Base-by-base conservation (phyloP, 352 stramenopile species). In the Pythium phragmitis region DNA sequence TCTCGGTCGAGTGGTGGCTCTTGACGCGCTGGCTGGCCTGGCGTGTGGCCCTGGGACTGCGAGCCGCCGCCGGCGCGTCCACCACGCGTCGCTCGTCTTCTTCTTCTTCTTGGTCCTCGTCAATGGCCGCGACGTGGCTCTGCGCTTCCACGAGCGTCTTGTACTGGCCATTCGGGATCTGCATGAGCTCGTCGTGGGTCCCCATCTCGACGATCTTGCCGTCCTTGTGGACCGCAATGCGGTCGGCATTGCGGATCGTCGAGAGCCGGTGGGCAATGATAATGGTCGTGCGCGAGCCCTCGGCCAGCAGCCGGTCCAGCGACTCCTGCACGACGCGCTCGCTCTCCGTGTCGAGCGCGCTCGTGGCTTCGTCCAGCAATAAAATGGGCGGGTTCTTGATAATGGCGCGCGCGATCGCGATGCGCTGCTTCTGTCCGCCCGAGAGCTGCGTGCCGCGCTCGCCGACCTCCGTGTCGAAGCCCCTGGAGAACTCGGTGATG, bases 371-470 rank as follows among this genome's bases (percentile, higher is more conserved):
- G 68, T 97, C 89, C 9, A 97, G 57, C 6, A 97, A 54, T 13
- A 97, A 74, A 19, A 97, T 75, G 2, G 73, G 57, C 3, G 89
- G 91, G 51, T 96, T 89, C 42, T 87, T 85, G 41, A 98, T 65
- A 36, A 98, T 71, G 0, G 91, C 93, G 34, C 95, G 78, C 9
- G 92, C 92, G 60, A 98, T 98, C 16, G 87, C 88, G 65, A 98
- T 89, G n/a, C 94, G 74, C 67, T 99, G 95, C 61, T 97, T 97
- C 79, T 98, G 96, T 8, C 93, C 95, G 28, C 93, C 93, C 17
- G 68, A 88, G 1, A 98, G 68, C 65, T 92, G 77, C 14, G 92
- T 76, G 23, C 91, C 92, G 14, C 85, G 65, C 58, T 98, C 89
- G 19, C 92, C 92, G 28, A 97, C 87, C 37, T 88, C 60, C 9